Conservation (phyloP, 2,329 filamentous ascomycete species). For the Colletotrichum orchidophilum region DNA sequence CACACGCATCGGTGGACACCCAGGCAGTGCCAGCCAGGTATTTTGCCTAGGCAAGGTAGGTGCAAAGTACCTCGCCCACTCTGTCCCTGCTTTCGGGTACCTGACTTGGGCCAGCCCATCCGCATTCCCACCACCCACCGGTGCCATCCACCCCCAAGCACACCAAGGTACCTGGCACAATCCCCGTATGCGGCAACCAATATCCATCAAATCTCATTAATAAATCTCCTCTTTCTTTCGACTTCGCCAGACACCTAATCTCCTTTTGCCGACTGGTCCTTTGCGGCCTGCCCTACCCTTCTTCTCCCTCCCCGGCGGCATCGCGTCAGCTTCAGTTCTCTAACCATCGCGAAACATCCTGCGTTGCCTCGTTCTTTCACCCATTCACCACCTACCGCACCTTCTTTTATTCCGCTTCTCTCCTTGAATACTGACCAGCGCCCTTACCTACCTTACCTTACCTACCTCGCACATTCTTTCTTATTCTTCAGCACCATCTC, state of each 20-base stretch:
- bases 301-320: not conserved
- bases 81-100: slow-evolving; percentile 24
- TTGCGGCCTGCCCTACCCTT: slow-evolving; percentile 11
- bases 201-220: slow-evolving; percentile 31
- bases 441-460: not conserved
- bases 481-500: slow-evolving; percentile 1
- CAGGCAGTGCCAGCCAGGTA: not conserved
- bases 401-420: slow-evolving; percentile 15
- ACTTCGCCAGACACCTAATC: slow-evolving; percentile 3
- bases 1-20: slow-evolving; percentile 3
- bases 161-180: not conserved
- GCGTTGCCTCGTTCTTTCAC: slow-evolving; percentile 17
- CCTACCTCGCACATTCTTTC: not conserved
- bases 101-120: not conserved
- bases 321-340: slow-evolving; percentile 7
- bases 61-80: not conserved
- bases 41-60: not conserved
- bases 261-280: slow-evolving; percentile 16
- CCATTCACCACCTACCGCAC: not conserved
- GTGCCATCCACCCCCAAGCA: too few relatives aligned
- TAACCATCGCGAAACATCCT: slow-evolving; percentile 15
- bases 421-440: not conserved
- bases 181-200: slow-evolving; percentile 12
- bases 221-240: slow-evolving; percentile 31
- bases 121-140: not conserved